phyloP scores from a whole-genome alignment of 345 rosid species.

The Gossypium turneri region DNA sequence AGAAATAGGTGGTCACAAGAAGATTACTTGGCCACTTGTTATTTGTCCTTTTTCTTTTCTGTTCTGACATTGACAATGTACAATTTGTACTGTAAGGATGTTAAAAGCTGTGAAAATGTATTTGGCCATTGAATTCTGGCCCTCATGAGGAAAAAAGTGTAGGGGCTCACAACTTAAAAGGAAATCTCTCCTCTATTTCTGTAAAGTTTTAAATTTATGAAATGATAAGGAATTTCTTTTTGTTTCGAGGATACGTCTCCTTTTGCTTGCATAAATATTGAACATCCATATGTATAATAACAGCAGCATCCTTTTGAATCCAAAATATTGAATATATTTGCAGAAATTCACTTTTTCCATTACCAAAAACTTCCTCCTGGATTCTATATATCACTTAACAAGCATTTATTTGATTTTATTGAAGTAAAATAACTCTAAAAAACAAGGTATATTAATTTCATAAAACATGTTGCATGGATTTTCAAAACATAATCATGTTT shows the following conservation, averaged over 20 bases:
- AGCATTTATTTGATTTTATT: too few species aligned
- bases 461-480: too few species aligned
- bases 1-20: slow-evolving; percentile 18
- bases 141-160: slow-evolving; percentile 7
- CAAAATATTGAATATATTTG: not conserved
- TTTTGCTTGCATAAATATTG: too few species aligned
- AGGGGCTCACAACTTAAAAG: slow-evolving; percentile 18
- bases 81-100: slow-evolving; percentile 25
- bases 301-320: too few species aligned
- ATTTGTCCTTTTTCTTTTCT: slow-evolving; percentile 29
- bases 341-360: not conserved
- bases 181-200: slow-evolving; percentile 29
- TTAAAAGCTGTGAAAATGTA: slow-evolving; percentile 15
- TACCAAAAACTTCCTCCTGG: not conserved
- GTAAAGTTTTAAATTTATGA: slow-evolving; percentile 26
- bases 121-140: slow-evolving; percentile 19
- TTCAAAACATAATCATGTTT: slow-evolving; percentile 26
- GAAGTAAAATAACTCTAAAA: too few species aligned
- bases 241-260: not conserved
- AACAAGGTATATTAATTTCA: too few species aligned
- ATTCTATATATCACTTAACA: too few species aligned
- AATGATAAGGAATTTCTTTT: slow-evolving; percentile 14
- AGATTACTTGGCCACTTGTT: slow-evolving; percentile 26
- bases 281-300: too few species aligned
- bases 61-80: slow-evolving; percentile 33